Evolutionary conservation across 2,329 filamentous ascomycete species (phyloP).

Genomic region (Exophiala viscosa): DNA sequence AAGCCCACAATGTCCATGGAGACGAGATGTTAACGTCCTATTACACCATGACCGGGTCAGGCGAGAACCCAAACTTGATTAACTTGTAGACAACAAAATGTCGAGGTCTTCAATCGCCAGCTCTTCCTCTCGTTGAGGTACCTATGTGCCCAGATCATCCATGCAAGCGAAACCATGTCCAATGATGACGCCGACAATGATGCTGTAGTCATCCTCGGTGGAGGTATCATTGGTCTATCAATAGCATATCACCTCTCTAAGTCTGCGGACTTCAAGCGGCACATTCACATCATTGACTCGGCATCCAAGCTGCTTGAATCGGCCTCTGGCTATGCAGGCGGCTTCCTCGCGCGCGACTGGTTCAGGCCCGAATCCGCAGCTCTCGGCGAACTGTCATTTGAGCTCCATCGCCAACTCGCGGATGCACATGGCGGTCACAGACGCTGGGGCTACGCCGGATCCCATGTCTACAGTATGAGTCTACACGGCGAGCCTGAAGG

Average conservation of each 20-base stretch:
- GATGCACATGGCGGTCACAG: conserved; percentile 54
- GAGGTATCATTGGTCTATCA: conserved; percentile 66
- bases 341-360: conserved; percentile 72
- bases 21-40: too few relatives aligned
- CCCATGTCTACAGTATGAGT: conserved; percentile 57
- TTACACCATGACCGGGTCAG: too few relatives aligned
- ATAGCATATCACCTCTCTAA: conserved; percentile 67
- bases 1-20: too few relatives aligned
- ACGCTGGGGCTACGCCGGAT: conserved; percentile 58
- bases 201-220: conserved; percentile 57
- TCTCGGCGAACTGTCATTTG: conserved; percentile 65
- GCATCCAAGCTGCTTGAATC: conserved; percentile 63
- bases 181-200: too few relatives aligned
- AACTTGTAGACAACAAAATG: too few relatives aligned
- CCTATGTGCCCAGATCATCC: too few relatives aligned
- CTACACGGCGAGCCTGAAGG: conserved; percentile 35
- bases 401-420: conserved; percentile 63
- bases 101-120: too few relatives aligned
- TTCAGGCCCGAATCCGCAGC: conserved; percentile 55
- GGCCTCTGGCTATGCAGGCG: conserved; percentile 69
- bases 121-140: too few relatives aligned
- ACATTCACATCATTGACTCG: conserved; percentile 57
- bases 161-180: too few relatives aligned
- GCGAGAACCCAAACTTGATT: too few relatives aligned
- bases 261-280: conserved; percentile 35